phyloP scores from a whole-genome alignment of 257 asterid genomes.

The Rauvolfia tetraphylla region DNA sequence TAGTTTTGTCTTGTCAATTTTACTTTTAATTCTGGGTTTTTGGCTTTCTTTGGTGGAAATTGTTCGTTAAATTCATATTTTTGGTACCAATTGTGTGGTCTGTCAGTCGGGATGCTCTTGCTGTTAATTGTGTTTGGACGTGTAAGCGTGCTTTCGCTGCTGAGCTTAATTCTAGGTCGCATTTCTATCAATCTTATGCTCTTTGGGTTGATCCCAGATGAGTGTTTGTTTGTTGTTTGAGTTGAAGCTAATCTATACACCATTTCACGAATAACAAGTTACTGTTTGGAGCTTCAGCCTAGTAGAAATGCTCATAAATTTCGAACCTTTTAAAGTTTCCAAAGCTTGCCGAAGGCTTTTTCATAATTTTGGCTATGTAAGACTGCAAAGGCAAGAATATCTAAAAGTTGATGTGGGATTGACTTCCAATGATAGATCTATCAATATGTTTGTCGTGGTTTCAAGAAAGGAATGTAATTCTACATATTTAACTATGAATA shows the following conservation, averaged over 20 bases:
- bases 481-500: background rate
- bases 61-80: background rate
- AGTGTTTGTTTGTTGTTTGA: background rate
- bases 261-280: background rate
- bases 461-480: background rate
- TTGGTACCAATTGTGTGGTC: background rate
- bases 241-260: background rate
- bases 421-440: background rate
- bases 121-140: background rate
- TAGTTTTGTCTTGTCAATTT: constrained; percentile 5
- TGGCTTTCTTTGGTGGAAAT: background rate
- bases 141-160: background rate
- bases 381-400: background rate
- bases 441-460: background rate
- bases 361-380: background rate
- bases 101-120: background rate
- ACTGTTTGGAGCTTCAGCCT: background rate
- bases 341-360: background rate
- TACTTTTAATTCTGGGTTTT: background rate
- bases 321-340: background rate
- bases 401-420: background rate
- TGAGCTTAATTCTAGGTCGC: background rate
- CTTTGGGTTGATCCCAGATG: background rate
- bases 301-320: background rate
- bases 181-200: background rate